Conservation (phyloP, 148 eudicot genomes). For the Hydrangea macrophylla region DNA sequence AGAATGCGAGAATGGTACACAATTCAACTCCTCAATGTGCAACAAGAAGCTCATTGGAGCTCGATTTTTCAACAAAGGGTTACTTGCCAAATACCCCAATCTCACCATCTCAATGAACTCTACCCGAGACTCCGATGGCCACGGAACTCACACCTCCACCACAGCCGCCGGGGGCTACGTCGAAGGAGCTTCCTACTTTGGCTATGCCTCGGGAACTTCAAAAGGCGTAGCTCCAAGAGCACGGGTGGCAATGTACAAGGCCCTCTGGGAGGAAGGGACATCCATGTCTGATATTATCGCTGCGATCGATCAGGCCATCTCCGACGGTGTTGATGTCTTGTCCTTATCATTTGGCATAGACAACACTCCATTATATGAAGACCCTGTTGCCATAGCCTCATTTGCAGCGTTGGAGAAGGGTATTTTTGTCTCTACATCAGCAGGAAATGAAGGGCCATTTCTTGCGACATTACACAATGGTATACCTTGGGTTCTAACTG, state of each 20-base stretch:
- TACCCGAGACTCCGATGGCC: constrained; percentile 62
- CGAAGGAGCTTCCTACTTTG: constrained; percentile 47
- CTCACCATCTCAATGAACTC: constrained; percentile 33
- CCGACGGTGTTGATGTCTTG: constrained; percentile 65
- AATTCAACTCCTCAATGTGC: constrained; percentile 51
- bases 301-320: constrained; percentile 63
- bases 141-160: constrained; percentile 72
- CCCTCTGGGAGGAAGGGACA: constrained; percentile 46
- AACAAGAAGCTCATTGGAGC: constrained; percentile 74
- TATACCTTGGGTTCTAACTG: constrained; percentile 60
- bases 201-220: constrained; percentile 61
- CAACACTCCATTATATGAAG: constrained; percentile 29
- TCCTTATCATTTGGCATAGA: constrained; percentile 51
- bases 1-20: constrained; percentile 41
- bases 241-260: constrained; percentile 67
- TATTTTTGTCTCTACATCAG: constrained; percentile 54
- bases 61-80: constrained; percentile 55
- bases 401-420: constrained; percentile 60
- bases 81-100: constrained; percentile 34
- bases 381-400: constrained; percentile 54
- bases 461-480: constrained; percentile 53
- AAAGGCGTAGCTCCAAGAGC: constrained; percentile 65
- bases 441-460: constrained; percentile 58
- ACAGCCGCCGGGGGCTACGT: constrained; percentile 60
- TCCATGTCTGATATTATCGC: constrained; percentile 51